phyloP scores from a whole-genome alignment of 2,329 filamentous ascomycete genomes.

The Penicillium glabrum region DNA sequence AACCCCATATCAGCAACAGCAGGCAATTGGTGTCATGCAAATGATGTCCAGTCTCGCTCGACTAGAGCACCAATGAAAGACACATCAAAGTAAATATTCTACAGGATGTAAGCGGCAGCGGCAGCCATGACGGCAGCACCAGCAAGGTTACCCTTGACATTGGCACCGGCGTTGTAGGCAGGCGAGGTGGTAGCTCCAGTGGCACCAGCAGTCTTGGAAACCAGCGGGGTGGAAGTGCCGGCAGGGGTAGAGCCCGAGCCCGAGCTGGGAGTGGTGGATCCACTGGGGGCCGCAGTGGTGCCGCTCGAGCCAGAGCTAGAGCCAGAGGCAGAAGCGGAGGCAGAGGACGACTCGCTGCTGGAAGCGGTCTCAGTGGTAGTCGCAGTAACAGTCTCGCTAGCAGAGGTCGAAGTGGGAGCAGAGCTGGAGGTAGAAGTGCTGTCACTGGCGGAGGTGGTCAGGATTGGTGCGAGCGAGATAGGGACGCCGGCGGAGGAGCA shows the following conservation, averaged over 20 bases:
- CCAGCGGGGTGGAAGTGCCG: constrained; percentile 19
- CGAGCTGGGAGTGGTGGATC: not conserved
- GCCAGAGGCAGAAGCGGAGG: not conserved
- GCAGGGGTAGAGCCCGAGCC: constrained; percentile 8
- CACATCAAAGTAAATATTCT: constrained; percentile 7
- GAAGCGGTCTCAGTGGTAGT: not conserved
- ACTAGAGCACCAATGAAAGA: not conserved
- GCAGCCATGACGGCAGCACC: constrained; percentile 26
- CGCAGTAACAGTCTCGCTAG: not conserved
- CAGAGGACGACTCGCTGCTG: not conserved
- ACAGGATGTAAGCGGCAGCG: constrained; percentile 27
- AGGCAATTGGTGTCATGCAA: not conserved
- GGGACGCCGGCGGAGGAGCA: constrained; percentile 39
- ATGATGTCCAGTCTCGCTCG: not conserved
- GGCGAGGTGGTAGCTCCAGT: constrained; percentile 17
- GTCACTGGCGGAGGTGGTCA: constrained; percentile 11
- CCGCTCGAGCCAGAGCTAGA: not conserved
- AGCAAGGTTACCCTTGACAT: constrained; percentile 26
- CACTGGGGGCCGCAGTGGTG: not conserved
- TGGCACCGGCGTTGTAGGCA: constrained; percentile 27
- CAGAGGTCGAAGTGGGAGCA: not conserved
- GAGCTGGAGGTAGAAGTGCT: constrained; percentile 1
- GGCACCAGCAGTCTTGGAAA: constrained; percentile 11
- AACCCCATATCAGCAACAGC: not conserved
- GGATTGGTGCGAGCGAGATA: constrained; percentile 36